Base-by-base conservation (phyloP, 2,329 filamentous ascomycete species). In the Sclerotinia sclerotiorum region DNA sequence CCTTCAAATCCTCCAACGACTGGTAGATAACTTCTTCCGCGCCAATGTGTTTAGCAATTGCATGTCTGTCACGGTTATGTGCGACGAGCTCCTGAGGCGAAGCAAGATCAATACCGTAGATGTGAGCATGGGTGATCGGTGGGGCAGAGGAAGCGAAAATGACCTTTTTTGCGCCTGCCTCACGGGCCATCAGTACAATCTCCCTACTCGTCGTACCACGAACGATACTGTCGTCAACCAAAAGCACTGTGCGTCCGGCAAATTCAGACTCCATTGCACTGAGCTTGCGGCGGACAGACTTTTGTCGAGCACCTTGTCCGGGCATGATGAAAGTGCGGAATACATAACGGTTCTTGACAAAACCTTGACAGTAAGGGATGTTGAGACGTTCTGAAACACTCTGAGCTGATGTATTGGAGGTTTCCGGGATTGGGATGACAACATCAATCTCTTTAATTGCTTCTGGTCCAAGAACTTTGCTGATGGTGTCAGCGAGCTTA, bases 161-260 rank as follows among this genome's bases (percentile, higher is more conserved):
- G 64, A 97, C 90, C 77, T 90, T 92, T 73, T 85, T 88, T 1
- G 94, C 94, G 29, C 91, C 91, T 15, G 90, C 89, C 80, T 97
- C 93, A 63, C 90, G 85, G 17, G 91, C 92, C 93, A 97, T 97
- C 68, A 82, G 84, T 42, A 94, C 89, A 71, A 93, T 94, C 78
- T 93, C 91, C 58, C 88, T 83, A 70, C 87, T 90, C 1, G 92
- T 97, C 0, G 91, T 96, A 62, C 93, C 94, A 49, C 94, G 87
- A 5, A 97, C 94, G 69, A 97, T 93, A 74, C 88, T 92, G 80
- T 97, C 94, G 74, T 97, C 94, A 1, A 97, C 91, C 0, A 98
- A 82, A 15, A 93, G 83, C 10, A 98, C 90, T 69, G 89, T 91
- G 74, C 90, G 89, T 73, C 86, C 92, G 68, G 88, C 84, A 79